A percentile compares a stretch with the other conserved stretches of the same genome.
These are phyloP conservation scores for Tolypocladium guangdongense DNA, from an alignment of 2,329 filamentous ascomycete species.

Conservation along the genomic window DNA sequence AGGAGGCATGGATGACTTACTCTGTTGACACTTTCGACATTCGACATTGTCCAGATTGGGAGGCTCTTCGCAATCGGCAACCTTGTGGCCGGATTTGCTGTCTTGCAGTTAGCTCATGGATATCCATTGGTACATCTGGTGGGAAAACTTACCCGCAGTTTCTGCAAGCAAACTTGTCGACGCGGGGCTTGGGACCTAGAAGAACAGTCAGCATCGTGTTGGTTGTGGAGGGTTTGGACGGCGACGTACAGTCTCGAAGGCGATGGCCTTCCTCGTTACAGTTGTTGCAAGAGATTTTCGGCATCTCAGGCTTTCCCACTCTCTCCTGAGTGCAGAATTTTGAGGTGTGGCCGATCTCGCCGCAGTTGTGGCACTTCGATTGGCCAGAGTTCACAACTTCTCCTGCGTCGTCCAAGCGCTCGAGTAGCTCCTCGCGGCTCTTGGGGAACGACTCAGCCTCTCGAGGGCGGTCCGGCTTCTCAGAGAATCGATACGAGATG, in stretches of 20 bases:
- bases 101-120: conserved; percentile 1
- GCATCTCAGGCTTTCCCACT: conserved; percentile 30
- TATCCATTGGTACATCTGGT: conserved; percentile 1
- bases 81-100: conserved; percentile 39
- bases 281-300: conserved; percentile 51
- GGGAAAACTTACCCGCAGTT: conserved; percentile 45
- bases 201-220: conserved; percentile 2
- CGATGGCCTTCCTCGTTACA: conserved; percentile 55
- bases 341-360: conserved; percentile 50
- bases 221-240: neutral
- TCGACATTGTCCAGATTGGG: conserved; percentile 52
- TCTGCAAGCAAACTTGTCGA: conserved; percentile 55
- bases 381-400: conserved; percentile 49
- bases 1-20: conserved; percentile 26
- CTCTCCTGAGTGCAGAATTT: conserved; percentile 51
- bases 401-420: conserved; percentile 55
- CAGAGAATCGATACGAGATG: conserved; percentile 49
- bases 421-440: conserved; percentile 45
- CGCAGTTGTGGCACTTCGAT: conserved; percentile 53
- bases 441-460: conserved; percentile 51
- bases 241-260: conserved; percentile 52
- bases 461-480: conserved; percentile 45
- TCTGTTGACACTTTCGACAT: conserved; percentile 54
- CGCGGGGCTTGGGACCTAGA: conserved; percentile 45
- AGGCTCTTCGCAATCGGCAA: conserved; percentile 43